A percentile compares a stretch with the other conserved stretches of the same genome.
phyloP scores from a whole-genome alignment of 1,139 yeast species.

The Saccharomyces hybrid region DNA sequence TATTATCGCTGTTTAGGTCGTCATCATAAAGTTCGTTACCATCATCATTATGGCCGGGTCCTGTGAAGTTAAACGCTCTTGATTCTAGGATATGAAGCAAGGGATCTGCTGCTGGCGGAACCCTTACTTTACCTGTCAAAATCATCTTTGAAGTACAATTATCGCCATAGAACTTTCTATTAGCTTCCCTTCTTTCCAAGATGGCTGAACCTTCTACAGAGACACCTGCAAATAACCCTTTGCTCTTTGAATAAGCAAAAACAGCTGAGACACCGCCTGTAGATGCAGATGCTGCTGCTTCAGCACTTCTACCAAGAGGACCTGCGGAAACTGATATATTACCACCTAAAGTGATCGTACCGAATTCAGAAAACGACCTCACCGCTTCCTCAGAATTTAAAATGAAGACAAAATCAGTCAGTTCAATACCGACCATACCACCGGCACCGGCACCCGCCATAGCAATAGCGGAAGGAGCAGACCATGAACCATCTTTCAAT shows the following conservation, averaged over 20 bases:
- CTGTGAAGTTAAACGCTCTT: slow-evolving; percentile 63
- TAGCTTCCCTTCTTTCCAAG: slow-evolving; percentile 91
- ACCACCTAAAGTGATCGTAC: slow-evolving; percentile 91
- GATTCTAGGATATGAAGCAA: slow-evolving; percentile 78
- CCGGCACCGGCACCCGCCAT: slow-evolving; percentile 99
- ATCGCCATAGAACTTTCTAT: slow-evolving; percentile 84
- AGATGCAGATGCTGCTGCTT: slow-evolving; percentile 93
- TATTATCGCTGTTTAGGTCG: slow-evolving; percentile 42
- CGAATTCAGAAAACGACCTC: slow-evolving; percentile 85
- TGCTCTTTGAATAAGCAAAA: slow-evolving; percentile 88
- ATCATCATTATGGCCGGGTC: slow-evolving; percentile 50
- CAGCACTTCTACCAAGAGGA: slow-evolving; percentile 93
- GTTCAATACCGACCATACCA: slow-evolving; percentile 92
- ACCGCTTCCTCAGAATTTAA: slow-evolving; percentile 83
- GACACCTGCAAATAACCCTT: slow-evolving; percentile 94
- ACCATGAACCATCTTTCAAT: slow-evolving; percentile 90
- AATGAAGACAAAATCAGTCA: slow-evolving; percentile 93
- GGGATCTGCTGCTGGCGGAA: slow-evolving; percentile 85
- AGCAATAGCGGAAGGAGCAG: slow-evolving; percentile 93
- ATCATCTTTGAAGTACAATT: slow-evolving; percentile 78
- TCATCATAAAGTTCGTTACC: slow-evolving; percentile 42
- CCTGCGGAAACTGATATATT: slow-evolving; percentile 95
- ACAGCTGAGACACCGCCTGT: slow-evolving; percentile 80
- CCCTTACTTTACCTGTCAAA: slow-evolving; percentile 72
- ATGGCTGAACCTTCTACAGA: slow-evolving; percentile 94